Percentiles rank a stretch among this genome's conserved stretches.
These are phyloP conservation scores for Narthecium ossifragum DNA, from an alignment of 106 monocot genomes.

Conservation along the genomic window DNA sequence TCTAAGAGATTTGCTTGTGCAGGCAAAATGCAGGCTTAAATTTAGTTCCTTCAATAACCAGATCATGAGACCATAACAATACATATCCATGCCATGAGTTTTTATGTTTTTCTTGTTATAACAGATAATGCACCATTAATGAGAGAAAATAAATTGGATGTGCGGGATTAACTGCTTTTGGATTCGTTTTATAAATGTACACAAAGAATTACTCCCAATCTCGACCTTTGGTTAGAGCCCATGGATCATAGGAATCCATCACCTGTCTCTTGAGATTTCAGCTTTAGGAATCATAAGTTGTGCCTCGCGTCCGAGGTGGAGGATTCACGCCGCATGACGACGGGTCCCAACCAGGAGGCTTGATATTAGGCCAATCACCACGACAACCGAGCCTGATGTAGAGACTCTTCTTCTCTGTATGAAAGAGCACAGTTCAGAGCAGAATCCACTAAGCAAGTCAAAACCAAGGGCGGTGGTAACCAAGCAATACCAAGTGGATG, in stretches of 20 bases:
- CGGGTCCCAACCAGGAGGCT: slow-evolving; percentile 94
- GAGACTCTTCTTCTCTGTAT: slow-evolving; percentile 81
- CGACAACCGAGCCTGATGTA: slow-evolving; percentile 88
- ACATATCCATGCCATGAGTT: too few relatives aligned
- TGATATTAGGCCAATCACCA: slow-evolving; percentile 95
- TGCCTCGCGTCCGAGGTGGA: too few relatives aligned
- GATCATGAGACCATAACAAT: too few relatives aligned
- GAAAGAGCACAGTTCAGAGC: not conserved
- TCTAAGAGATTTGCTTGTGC: too few relatives aligned
- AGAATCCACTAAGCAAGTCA: too few relatives aligned
- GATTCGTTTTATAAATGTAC: not conserved
- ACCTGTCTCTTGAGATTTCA: not conserved
- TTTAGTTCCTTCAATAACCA: too few relatives aligned
- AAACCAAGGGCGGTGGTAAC: too few relatives aligned
- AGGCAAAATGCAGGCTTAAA: too few relatives aligned
- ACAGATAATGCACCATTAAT: too few relatives aligned
- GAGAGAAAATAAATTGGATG: too few relatives aligned
- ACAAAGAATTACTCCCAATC: not conserved
- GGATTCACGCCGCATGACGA: slow-evolving; percentile 29
- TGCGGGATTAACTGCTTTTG: not conserved
- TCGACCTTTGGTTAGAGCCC: not conserved
- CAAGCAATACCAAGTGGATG: too few relatives aligned
- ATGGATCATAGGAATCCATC: not conserved
- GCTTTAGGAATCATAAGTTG: not conserved
- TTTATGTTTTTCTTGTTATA: too few relatives aligned